Percentiles rank a stretch among this genome's conserved stretches.
Conservation (phyloP, 2,329 filamentous ascomycete species). For the Septoria linicola region DNA sequence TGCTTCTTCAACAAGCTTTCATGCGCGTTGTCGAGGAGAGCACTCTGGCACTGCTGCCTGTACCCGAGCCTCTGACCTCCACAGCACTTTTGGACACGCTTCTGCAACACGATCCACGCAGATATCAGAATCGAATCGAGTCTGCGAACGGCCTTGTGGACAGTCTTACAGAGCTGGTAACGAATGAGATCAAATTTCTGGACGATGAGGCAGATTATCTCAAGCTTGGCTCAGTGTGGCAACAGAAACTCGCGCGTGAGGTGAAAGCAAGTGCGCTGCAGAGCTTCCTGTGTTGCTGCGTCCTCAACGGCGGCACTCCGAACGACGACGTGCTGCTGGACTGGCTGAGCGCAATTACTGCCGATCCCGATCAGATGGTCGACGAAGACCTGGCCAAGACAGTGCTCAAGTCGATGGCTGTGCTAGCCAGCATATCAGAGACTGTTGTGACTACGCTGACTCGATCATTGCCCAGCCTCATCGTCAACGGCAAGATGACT, state of each 20-base stretch:
- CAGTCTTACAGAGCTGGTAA: constrained; percentile 67
- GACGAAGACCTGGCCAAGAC: constrained; percentile 74
- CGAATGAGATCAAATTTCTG: constrained; percentile 79
- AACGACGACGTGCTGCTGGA: constrained; percentile 67
- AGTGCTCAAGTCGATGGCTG: constrained; percentile 76
- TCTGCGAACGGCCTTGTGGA: constrained; percentile 48
- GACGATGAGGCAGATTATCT: constrained; percentile 90
- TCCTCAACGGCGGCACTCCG: constrained; percentile 68
- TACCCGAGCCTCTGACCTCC: constrained; percentile 21
- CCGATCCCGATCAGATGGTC: constrained; percentile 77
- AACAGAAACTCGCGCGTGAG: constrained; percentile 80
- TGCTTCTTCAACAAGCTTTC: constrained; percentile 86
- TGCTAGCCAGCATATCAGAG: constrained; percentile 74
- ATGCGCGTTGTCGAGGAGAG: constrained; percentile 68
- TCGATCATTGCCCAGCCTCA: constrained; percentile 77
- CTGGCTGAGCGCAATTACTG: constrained; percentile 82
- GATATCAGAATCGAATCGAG: constrained; percentile 15
- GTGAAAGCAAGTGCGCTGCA: constrained; percentile 81
- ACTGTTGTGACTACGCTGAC: constrained; percentile 72
- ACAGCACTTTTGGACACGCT: constrained; percentile 29
- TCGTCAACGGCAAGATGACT: constrained; percentile 77
- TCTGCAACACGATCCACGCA: constrained; percentile 37
- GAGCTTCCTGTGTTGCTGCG: constrained; percentile 79
- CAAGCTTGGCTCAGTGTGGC: constrained; percentile 77
- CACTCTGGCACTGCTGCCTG: constrained; percentile 29